Evolutionary conservation across 306 rosid genomes (phyloP).

Genomic region (Castanospermum australe): DNA sequence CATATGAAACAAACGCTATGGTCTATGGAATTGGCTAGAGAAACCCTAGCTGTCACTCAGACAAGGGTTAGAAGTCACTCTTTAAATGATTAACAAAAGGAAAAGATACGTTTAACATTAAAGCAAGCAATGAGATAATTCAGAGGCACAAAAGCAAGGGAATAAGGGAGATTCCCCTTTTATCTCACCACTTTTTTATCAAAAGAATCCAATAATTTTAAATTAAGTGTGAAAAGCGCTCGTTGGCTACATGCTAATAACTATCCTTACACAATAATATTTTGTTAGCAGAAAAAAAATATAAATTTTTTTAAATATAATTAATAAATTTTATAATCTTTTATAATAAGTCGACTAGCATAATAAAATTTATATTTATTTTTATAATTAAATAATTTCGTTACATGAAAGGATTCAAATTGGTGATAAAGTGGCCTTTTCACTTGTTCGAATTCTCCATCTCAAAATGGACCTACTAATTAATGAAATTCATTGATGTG

Average conservation of each 20-base stretch:
- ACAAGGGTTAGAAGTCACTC: constrained; percentile 12
- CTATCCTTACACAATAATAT: too few relatives aligned
- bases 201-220: constrained; percentile 8
- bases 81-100: constrained; percentile 13
- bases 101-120: not conserved
- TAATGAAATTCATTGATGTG: not conserved
- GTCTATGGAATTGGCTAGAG: not conserved
- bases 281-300: too few relatives aligned
- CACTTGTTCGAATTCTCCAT: constrained; percentile 14
- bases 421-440: constrained; percentile 35
- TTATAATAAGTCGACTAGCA: too few relatives aligned
- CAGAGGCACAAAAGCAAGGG: not conserved
- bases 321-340: too few relatives aligned
- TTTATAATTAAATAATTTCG: too few relatives aligned
- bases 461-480: constrained; percentile 21
- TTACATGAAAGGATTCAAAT: too few relatives aligned
- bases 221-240: constrained; percentile 12
- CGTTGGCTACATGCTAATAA: not conserved
- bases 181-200: not conserved
- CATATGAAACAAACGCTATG: not conserved
- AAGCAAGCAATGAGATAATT: constrained; percentile 9
- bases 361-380: too few relatives aligned
- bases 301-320: too few relatives aligned
- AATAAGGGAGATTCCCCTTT: constrained; percentile 38
- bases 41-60: constrained; percentile 15